Base-by-base conservation (phyloP, 192 early-diverging fungal genomes). In the Coemansia guatemalensis region DNA sequence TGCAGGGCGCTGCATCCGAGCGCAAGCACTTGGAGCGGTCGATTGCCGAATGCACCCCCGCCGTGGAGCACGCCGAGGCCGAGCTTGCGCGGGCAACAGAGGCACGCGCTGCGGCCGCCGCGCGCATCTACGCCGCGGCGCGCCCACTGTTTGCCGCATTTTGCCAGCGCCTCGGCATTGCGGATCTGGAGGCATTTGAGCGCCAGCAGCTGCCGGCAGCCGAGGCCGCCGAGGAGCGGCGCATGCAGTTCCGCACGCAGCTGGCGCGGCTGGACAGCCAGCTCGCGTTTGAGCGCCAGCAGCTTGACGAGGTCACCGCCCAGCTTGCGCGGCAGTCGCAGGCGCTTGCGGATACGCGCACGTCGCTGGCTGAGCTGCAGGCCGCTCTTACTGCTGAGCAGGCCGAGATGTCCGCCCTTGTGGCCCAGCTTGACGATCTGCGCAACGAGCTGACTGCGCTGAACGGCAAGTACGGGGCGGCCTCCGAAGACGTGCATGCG, bases 141-240 rank as follows among this genome's bases (percentile, higher is more conserved):
- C 87, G 90, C 58, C 67, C 78, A 17, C 76, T 93, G 6, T 99
- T 99, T 84, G 83, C 80, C 1, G 81, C 77, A 1, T 95, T 99
- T 55, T 98, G 97, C 73, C 49, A 53, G 29, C 60, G 68, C 9
- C 87, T 93, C n/a, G 80, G 84, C 3, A 88, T 98, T 1, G 48
- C 75, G 8, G 90, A 86, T 60, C 87, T 98, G 60, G 88, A 92
- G 5, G 95, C 92, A 59, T 98, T 95, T 68, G 95, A 99, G 68
- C 85, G 85, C 20, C 75, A 84, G 24, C 87, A 89, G 48, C 77
- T 92, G 17, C 83, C 83, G 14, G 67, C 88, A 4, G 77, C 91
- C 2, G 86, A 90, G 60, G 90, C 95, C 62, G 69, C 82, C 0
- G 83, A 84, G 12, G 89, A 99, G 73, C 86, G 83, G 20, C 85